Evolutionary conservation across 805 yeast genomes (phyloP).

Genomic region (Scheffersomyces amazonensis): DNA sequence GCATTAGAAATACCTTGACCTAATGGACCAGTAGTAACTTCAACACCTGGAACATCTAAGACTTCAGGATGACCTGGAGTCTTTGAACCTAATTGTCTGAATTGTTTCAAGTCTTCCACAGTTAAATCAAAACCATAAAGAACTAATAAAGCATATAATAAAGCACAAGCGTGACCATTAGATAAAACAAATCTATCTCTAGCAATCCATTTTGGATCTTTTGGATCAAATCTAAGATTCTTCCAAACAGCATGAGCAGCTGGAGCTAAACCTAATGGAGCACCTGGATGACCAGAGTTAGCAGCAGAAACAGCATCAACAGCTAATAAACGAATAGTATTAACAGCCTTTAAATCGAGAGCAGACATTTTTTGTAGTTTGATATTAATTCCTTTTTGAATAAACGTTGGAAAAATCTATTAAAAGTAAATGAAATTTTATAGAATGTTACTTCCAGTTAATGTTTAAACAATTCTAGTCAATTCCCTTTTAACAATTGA

Average conservation of each 20-base stretch:
- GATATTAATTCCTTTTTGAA: no score
- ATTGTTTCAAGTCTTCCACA: constrained; percentile 82
- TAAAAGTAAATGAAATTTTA: no score
- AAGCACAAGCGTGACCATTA: constrained; percentile 95
- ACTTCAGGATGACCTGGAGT: constrained; percentile 98
- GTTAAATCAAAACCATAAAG: constrained; percentile 79
- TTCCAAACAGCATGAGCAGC: constrained; percentile 86
- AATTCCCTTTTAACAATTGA: no score
- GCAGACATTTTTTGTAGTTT: constrained; percentile 14
- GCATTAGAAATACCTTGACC: constrained; percentile 98
- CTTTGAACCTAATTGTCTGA: constrained; percentile 86
- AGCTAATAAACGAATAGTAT: constrained; percentile 86
- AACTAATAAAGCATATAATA: constrained; percentile 81
- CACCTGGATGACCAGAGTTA: constrained; percentile 99
- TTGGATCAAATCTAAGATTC: constrained; percentile 82
- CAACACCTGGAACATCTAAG: constrained; percentile 81
- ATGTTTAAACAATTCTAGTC: no score
- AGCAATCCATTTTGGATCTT: constrained; percentile 89
- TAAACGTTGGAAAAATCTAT: no score
- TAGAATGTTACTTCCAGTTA: not conserved
- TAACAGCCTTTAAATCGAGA: constrained; percentile 72
- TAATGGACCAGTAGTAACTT: constrained; percentile 97
- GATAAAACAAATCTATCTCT: constrained; percentile 94
- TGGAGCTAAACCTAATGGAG: constrained; percentile 97
- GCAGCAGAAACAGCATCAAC: constrained; percentile 86